Base-by-base conservation (phyloP, 225 moss, liverwort and hornwort species). In the Ulota crispa region DNA sequence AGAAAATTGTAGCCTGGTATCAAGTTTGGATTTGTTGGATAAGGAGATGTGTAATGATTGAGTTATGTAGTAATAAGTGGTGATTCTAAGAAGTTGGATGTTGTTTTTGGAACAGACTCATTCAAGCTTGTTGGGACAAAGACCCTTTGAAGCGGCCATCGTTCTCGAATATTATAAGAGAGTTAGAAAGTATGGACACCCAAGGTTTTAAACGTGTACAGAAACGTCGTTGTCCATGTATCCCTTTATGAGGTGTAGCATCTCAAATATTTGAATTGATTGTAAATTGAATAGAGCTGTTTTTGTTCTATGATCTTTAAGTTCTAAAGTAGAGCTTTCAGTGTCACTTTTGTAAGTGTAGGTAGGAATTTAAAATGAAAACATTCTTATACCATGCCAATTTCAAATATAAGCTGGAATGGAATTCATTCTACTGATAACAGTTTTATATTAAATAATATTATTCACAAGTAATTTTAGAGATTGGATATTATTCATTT, bases 51-150 rank as follows among this genome's bases (percentile, higher is more conserved):
- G 42, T 27, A 75, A 27, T 11, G 27, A 3, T 18, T 12, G 10
- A 59, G 24, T 19, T 23, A 3, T 59, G 7, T 36, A 6, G 32
- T 24, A 23, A 26, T 13, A 50, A 61, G 21, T 14, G 28, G 4
- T 47, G 34, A 39, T 60, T 36, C 3, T 13, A 3, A 37, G 28
- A 45, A 24, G 2, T 34, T 66, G 75, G 57, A 15, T 61, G 63
- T 41, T 81, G 68, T 64, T 70, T 74, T 47, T 37, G 53, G 57
- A 19, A 66, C 82, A 90, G 90, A 70, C 77, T 90, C 32, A 90
- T 88, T 50, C 70, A 77, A 61, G 84, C 73, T 30, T 88, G 86
- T 72, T 88, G 88, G 90, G 52, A 85, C 9, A 81, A 72, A 67
- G 86, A 90, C 31, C 86, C 65, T 54, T 77, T 80, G 10, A 86